Evolutionary conservation across 305 asterid genomes (phyloP).

Genomic region (Stenogyne calaminthoides): DNA sequence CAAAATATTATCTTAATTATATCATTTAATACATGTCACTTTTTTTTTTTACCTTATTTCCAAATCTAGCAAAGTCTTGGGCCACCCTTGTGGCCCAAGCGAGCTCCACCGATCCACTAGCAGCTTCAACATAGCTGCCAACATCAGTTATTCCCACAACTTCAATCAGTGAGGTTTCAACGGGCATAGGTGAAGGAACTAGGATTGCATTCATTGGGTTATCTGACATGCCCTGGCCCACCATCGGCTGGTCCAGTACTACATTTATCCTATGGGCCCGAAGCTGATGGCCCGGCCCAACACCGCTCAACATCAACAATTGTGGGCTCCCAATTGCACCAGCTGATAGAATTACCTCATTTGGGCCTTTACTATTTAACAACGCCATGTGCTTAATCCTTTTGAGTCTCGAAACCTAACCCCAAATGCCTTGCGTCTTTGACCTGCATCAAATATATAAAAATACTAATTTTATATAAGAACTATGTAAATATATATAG

Average conservation of each 20-base stretch:
- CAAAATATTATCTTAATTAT: too few relatives aligned
- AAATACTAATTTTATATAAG: not conserved
- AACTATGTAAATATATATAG: too few relatives aligned
- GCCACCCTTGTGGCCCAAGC: constrained; percentile 37
- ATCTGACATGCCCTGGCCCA: constrained; percentile 67
- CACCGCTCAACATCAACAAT: constrained; percentile 69
- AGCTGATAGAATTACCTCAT: constrained; percentile 62
- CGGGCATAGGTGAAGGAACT: constrained; percentile 51
- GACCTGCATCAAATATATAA: constrained; percentile 31
- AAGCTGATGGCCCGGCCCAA: constrained; percentile 51
- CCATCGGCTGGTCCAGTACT: constrained; percentile 40
- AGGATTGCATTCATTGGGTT: constrained; percentile 65
- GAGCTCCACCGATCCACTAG: constrained; percentile 43
- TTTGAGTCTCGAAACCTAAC: constrained; percentile 50
- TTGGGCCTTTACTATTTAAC: constrained; percentile 40
- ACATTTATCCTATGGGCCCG: constrained; percentile 28
- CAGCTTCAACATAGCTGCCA: constrained; percentile 62
- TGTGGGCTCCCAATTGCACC: constrained; percentile 93
- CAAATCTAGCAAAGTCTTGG: constrained; percentile 28
- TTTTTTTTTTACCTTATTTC: constrained; percentile 41
- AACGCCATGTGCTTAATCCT: constrained; percentile 53
- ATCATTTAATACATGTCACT: not conserved
- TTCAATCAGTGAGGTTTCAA: constrained; percentile 51
- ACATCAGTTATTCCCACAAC: constrained; percentile 59
- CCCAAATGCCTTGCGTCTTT: constrained; percentile 52